Base-by-base conservation (phyloP, 768 basidiomycete species). In the Pleurotus eryngii region DNA sequence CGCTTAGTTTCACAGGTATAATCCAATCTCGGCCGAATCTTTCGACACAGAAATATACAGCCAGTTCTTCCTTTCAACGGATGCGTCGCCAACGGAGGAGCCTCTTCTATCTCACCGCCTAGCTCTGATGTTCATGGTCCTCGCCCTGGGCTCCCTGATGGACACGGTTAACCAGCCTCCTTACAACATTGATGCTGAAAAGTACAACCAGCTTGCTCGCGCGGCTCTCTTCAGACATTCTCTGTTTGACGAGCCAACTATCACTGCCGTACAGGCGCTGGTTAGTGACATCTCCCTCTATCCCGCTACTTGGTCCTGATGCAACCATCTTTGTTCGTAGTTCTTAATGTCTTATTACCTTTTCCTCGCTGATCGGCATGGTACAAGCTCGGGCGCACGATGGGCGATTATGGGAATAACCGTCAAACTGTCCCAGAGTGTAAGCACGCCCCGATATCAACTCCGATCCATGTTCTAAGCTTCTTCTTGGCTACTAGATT, bases 371-470 rank as follows among this genome's bases (percentile, higher is more conserved):
- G 86, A 88, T 70, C 79, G 86, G 59, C 84, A 87, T 69, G 86
- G 85, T 12, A 82, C 81, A 30, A 80, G 76, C 63, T 83, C 84
- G 64, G 84, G 84, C 11, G 77, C 82, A 30, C 78, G 86, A 39
- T 87, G 85, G 85, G 81, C 81, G 5, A 79, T 84, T 53, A 86
- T 87, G 76, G 86, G 86, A 14, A 76, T 87, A 49, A 83, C 85
- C 45, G 81, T 87, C 59, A 88, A 86, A 72, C 74, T 87, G 57
- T 83, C 82, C 17, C 86, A 87, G 67, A 86, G 84, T 64, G 86
- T 87, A 65, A 74, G 86, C 74, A 3, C 26, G 12, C 18, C 30
- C 40, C 45, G 38, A 9, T 42, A 56, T 22, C 48, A 49, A 17
- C 24, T 49, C n/a, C 24, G 39, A 55, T 24, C 20, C 8, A 24